Evolutionary conservation across 2,329 filamentous ascomycete species (phyloP).

Genomic region (Sclerotinia sclerotiorum): DNA sequence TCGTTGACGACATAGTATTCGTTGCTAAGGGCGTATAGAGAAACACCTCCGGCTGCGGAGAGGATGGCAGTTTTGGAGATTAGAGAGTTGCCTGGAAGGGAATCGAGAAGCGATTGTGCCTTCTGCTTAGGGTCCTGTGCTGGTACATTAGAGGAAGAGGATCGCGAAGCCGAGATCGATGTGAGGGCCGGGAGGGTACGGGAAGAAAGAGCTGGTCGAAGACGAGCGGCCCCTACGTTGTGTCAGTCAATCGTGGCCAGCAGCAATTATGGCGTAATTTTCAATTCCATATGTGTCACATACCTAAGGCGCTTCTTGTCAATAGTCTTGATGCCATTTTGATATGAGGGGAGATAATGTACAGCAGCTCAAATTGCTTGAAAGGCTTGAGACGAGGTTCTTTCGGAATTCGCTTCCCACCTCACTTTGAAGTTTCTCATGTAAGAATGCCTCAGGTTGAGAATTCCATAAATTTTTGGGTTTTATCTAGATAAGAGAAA

Average conservation of each 20-base stretch:
- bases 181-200: conserved; percentile 74
- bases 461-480: conserved; percentile 9
- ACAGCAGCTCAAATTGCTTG: conserved; percentile 38
- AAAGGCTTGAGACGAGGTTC: conserved; percentile 33
- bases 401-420: conserved; percentile 32
- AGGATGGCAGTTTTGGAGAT: conserved; percentile 97
- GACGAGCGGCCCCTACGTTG: conserved; percentile 73
- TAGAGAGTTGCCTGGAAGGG: conserved; percentile 87
- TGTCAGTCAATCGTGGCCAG: conserved; percentile 37
- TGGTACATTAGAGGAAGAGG: conserved; percentile 73
- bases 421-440: conserved; percentile 19
- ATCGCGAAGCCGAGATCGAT: conserved; percentile 63
- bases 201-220: conserved; percentile 77
- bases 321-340: conserved; percentile 93
- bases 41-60: conserved; percentile 85
- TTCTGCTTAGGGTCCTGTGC: conserved; percentile 92
- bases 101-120: conserved; percentile 91
- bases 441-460: conserved; percentile 4
- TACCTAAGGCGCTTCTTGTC: conserved; percentile 93
- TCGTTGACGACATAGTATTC: conserved; percentile 99
- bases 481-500: conserved; percentile 23
- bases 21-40: conserved; percentile 95
- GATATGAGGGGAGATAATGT: conserved; percentile 58
- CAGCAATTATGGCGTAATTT: conserved; percentile 30
- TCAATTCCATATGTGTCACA: conserved; percentile 46